phyloP scores from a whole-genome alignment of 2,329 filamentous ascomycete species.

The Mycosphaerelloides madeirae region DNA sequence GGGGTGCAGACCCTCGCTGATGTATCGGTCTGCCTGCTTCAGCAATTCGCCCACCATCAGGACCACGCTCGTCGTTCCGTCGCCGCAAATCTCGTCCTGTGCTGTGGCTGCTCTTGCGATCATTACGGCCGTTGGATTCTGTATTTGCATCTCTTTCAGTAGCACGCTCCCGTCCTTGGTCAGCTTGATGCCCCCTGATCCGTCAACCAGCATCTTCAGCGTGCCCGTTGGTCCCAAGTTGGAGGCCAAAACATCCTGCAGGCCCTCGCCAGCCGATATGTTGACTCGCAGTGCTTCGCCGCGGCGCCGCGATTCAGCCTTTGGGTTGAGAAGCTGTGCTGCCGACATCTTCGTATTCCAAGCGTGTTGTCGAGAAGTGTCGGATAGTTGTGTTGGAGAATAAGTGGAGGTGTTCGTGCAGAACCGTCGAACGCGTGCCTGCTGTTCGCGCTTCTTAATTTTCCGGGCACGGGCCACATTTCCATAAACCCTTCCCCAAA shows the following conservation, averaged over 20 bases:
- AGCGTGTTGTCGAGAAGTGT: not conserved
- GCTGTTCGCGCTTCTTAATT: not conserved
- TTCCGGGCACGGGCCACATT: too few species aligned
- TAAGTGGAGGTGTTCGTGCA: not conserved
- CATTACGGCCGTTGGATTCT: conserved; percentile 92
- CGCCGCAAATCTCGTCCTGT: conserved; percentile 96
- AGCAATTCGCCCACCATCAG: conserved; percentile 91
- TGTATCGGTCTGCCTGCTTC: conserved; percentile 96
- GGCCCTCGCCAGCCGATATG: conserved; percentile 89
- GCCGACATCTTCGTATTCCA: conserved; percentile 68
- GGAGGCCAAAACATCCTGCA: conserved; percentile 75
- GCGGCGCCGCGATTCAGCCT: conserved; percentile 95
- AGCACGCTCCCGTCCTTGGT: conserved; percentile 97
- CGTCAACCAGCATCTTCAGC: conserved; percentile 82
- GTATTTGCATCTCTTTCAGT: conserved; percentile 78
- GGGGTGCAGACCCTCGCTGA: conserved; percentile 93
- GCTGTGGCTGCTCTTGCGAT: conserved; percentile 82
- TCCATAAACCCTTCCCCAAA: conserved; percentile 1
- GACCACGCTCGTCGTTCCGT: conserved; percentile 95
- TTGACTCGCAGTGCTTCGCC: conserved; percentile 96
- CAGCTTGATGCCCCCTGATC: conserved; percentile 78
- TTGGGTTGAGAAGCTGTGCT: conserved; percentile 95
- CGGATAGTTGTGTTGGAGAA: not conserved
- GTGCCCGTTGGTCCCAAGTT: conserved; percentile 92
- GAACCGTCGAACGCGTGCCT: too few species aligned